phyloP scores from a whole-genome alignment of 2,329 filamentous ascomycete genomes.

The Rhinocladiella mackenziei region DNA sequence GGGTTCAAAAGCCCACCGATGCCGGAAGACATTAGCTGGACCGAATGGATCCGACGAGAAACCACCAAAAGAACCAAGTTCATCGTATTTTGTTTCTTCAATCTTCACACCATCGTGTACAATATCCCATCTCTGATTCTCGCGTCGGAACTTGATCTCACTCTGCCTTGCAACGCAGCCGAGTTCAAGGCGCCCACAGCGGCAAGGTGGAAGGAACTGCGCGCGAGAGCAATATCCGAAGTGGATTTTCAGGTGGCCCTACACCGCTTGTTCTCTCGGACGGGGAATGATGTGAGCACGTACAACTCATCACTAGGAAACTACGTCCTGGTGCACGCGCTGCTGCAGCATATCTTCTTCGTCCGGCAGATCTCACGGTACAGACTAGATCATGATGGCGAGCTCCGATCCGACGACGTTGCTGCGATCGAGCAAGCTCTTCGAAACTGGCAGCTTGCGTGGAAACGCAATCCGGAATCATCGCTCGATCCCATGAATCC shows the following conservation, averaged over 20 bases:
- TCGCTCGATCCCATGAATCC: conserved; percentile 32
- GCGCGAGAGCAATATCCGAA: conserved; percentile 31
- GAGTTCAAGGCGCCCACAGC: conserved; percentile 37
- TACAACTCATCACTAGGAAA: conserved; percentile 55
- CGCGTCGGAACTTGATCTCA: conserved; percentile 37
- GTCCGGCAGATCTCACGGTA: conserved; percentile 46
- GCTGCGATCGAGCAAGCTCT: conserved; percentile 43
- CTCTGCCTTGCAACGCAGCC: conserved; percentile 37
- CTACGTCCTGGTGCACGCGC: conserved; percentile 67
- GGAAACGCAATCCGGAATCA: conserved; percentile 40
- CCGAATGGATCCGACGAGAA: conserved; percentile 38
- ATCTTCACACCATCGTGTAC: conserved; percentile 40
- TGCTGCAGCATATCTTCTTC: conserved; percentile 69
- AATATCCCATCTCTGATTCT: conserved; percentile 38
- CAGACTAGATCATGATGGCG: conserved; percentile 33
- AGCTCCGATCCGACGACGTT: conserved; percentile 40
- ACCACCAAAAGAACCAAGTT: conserved; percentile 36
- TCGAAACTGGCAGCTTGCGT: conserved; percentile 40
- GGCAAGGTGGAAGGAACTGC: conserved; percentile 34
- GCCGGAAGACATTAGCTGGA: conserved; percentile 30
- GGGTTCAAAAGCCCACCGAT: conserved; percentile 22
- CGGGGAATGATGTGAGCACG: conserved; percentile 14
- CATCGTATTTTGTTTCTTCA: conserved; percentile 39
- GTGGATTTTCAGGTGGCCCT: conserved; percentile 37
- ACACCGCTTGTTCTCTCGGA: conserved; percentile 22